phyloP scores from a whole-genome alignment of 805 yeast genomes.

The Kregervanrija fluxuum region DNA sequence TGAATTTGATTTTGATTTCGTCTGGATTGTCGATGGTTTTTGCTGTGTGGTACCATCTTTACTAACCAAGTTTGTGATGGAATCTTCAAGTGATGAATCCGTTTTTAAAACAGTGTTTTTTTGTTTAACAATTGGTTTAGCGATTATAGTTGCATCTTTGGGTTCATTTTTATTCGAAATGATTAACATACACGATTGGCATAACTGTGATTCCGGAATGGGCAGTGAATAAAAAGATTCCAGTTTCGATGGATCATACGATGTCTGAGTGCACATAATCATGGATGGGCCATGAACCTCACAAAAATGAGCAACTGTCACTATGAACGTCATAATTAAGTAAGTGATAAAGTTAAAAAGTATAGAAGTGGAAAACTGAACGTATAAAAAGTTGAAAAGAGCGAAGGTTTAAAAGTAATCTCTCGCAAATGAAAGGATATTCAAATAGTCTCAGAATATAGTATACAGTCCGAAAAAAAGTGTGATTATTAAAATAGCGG shows the following conservation, averaged over 20 bases:
- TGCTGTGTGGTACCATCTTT: background rate
- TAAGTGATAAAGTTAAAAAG: background rate
- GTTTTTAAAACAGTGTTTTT: too few relatives aligned
- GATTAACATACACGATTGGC: constrained; percentile 52
- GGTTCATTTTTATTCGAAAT: too few relatives aligned
- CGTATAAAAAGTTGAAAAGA: too few relatives aligned
- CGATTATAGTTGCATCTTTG: too few relatives aligned
- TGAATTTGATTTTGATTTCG: constrained; percentile 11
- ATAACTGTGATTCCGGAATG: constrained; percentile 31
- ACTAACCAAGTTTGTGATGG: too few relatives aligned
- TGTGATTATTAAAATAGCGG: too few relatives aligned
- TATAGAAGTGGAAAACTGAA: background rate
- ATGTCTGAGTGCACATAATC: constrained; percentile 52
- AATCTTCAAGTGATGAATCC: too few relatives aligned
- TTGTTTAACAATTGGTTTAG: too few relatives aligned
- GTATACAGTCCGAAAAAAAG: too few relatives aligned
- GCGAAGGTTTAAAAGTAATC: too few relatives aligned
- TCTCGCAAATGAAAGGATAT: too few relatives aligned
- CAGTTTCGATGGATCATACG: constrained; percentile 2
- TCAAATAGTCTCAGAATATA: too few relatives aligned
- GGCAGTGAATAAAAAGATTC: constrained; percentile 30
- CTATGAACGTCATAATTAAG: constrained; percentile 31
- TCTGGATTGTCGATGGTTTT: constrained; percentile 7
- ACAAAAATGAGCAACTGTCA: constrained; percentile 67
- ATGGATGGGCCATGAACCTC: constrained; percentile 72